Evolutionary conservation across 164 flowering plant species (phyloP), one percentile per base, ranked within the genome.

Genomic region (Dillenia suffruticosa): DNA sequence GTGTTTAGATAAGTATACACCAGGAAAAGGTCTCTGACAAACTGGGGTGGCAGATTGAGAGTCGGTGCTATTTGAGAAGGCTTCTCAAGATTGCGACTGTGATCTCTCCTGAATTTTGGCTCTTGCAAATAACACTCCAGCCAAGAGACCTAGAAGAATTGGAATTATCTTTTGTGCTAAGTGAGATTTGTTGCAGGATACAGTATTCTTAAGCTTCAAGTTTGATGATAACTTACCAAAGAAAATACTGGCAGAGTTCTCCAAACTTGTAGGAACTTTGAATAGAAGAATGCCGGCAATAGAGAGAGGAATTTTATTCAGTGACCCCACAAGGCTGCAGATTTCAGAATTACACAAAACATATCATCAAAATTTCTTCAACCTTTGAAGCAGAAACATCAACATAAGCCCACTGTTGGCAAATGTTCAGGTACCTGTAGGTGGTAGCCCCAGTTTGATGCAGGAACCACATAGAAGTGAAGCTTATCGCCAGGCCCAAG

Each of bases 401-500:
- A 32, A 32, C 0, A 32, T 32, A 32, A 32, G 40, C 40, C 40
- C 6, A 32, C 6, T 32, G 40, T 32, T 32, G 40, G 40, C 40
- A 32, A 0, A 32, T 32, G 40, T 32, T 4, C 40, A 32, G 40
- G 17, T 72, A 89, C 99, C 99, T 95, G 84, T 95, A 95, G 22
- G 99, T 95, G 46, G 99, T 95, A 12, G 99, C 97, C 56, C 99
- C 90, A 17, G 99, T 95, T 73, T 95, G 96, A 77, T 92, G 99
- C 67, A 95, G 99, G 81, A 95, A 95, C 99, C 99, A 95, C 99
- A 95, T 91, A 44, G 99, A 95, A 58, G 96, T 88, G 77, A 95
- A 95, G 78, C 99, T 95, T 73, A 95, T 95, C 10, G 96, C 96
- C 57, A 95, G 82, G 51, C 99, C 99, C 74, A 95, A 66, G 66